Evolutionary conservation across 768 basidiomycete genomes (phyloP).

Genomic region (Peribolospora kevripleyi): DNA sequence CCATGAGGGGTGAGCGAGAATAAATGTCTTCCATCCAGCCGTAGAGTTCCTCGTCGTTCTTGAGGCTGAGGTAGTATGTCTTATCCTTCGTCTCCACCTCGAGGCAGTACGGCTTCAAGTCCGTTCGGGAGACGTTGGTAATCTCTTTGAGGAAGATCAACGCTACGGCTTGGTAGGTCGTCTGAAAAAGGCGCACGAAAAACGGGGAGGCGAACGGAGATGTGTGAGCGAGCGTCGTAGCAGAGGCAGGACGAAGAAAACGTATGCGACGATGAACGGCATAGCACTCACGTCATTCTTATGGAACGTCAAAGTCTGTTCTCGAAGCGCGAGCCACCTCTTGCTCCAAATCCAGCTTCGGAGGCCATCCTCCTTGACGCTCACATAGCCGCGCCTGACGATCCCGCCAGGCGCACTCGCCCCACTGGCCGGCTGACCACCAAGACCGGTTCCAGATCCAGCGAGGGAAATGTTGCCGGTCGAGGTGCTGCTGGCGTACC

Average conservation of each 20-base stretch:
- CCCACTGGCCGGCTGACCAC: no score
- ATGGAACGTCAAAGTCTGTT: constrained; percentile 51
- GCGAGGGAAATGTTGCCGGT: no score
- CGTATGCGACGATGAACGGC: background rate
- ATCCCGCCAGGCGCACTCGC: constrained; percentile 11
- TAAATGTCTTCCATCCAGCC: constrained; percentile 97
- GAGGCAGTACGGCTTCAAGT: constrained; percentile 83
- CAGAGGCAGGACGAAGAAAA: background rate
- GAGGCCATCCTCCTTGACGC: constrained; percentile 82
- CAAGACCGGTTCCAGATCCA: no score
- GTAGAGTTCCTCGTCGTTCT: constrained; percentile 91
- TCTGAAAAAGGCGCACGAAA: constrained; percentile 11
- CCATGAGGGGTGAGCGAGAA: constrained; percentile 69
- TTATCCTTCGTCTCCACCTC: constrained; percentile 65
- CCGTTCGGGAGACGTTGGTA: constrained; percentile 65
- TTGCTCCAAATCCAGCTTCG: constrained; percentile 76
- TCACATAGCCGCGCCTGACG: constrained; percentile 47
- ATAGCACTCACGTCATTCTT: constrained; percentile 57
- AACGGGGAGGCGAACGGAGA: constrained; percentile 24
- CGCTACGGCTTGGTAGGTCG: constrained; percentile 24
- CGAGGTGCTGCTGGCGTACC: no score
- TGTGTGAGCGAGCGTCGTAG: constrained; percentile 3
- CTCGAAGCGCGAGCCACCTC: constrained; percentile 69
- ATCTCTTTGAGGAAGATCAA: constrained; percentile 50
- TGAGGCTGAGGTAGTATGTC: constrained; percentile 50